Evolutionary conservation across 306 rosid species (phyloP).

Genomic region (Prinsepia uniflora): DNA sequence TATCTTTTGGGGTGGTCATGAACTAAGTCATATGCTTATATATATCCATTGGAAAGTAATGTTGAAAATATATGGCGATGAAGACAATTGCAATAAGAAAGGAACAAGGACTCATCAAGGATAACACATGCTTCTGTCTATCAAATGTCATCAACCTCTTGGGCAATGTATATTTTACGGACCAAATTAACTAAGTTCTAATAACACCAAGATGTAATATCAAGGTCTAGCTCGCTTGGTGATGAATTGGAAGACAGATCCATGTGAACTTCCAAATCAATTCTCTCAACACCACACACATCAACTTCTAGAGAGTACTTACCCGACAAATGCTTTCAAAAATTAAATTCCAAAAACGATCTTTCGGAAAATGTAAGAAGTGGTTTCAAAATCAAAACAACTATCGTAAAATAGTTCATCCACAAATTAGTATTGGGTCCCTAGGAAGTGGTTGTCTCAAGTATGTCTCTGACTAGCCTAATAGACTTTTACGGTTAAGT

Average conservation of each 20-base stretch:
- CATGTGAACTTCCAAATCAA: background rate
- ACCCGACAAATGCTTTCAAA: background rate
- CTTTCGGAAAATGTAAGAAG: background rate
- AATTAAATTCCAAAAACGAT: too few relatives aligned
- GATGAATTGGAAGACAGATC: background rate
- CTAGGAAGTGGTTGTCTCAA: background rate
- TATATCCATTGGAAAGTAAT: too few relatives aligned
- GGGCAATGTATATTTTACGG: background rate
- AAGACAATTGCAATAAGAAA: too few relatives aligned
- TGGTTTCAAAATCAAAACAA: background rate
- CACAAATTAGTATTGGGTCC: background rate
- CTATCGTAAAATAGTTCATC: background rate
- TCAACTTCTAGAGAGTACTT: background rate
- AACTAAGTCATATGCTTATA: background rate
- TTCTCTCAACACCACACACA: background rate
- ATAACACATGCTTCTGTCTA: conserved; percentile 1
- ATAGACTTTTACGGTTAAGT: background rate
- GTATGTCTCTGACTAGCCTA: background rate
- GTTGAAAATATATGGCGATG: too few relatives aligned
- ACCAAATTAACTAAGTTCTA: background rate
- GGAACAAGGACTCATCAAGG: background rate
- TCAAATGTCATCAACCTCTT: background rate
- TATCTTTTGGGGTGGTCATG: background rate
- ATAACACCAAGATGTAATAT: background rate
- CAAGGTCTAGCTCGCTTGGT: background rate